Conservation (phyloP, 2,329 filamentous ascomycete genomes). For the Cladosporium sp. region DNA sequence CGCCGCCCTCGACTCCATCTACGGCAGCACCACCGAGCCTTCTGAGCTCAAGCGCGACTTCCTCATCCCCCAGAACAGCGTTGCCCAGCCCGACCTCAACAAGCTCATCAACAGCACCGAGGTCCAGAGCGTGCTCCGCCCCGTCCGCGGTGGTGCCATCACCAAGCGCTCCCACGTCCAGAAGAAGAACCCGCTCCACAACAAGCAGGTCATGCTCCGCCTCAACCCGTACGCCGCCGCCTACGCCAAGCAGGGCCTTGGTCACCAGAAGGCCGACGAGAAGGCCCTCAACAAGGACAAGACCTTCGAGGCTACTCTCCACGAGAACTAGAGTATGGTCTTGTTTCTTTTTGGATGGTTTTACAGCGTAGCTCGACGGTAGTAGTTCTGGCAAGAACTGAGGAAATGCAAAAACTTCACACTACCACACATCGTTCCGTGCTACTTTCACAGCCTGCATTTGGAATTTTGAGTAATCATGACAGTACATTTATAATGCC, state of each 20-base stretch:
- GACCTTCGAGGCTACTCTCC: conserved; percentile 46
- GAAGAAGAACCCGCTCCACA: conserved; percentile 99
- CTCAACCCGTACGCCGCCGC: conserved; percentile 96
- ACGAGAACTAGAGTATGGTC: conserved; percentile 42
- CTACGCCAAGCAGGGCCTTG: conserved; percentile 82
- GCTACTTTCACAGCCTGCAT: no score
- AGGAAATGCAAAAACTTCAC: conserved; percentile 11
- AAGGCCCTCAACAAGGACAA: conserved; percentile 57
- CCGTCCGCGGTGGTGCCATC: conserved; percentile 81
- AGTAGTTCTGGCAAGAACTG: conserved; percentile 8
- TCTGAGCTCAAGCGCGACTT: conserved; percentile 98
- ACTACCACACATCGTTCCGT: not conserved
- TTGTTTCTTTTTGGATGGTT: conserved; percentile 10
- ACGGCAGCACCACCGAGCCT: conserved; percentile 85
- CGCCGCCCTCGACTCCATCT: conserved; percentile 93
- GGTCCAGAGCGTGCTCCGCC: conserved; percentile 92
- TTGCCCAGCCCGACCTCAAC: conserved; percentile 90
- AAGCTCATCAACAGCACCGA: conserved; percentile 99
- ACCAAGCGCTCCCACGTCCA: conserved; percentile 89
- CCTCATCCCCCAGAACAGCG: conserved; percentile 87
- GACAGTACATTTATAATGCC: no score
- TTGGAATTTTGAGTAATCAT: no score
- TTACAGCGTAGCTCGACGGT: conserved; percentile 9
- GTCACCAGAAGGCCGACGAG: conserved; percentile 61
- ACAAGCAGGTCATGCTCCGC: conserved; percentile 97